Evolutionary conservation across 768 basidiomycete genomes (phyloP).

Genomic region (Boletus sp.): DNA sequence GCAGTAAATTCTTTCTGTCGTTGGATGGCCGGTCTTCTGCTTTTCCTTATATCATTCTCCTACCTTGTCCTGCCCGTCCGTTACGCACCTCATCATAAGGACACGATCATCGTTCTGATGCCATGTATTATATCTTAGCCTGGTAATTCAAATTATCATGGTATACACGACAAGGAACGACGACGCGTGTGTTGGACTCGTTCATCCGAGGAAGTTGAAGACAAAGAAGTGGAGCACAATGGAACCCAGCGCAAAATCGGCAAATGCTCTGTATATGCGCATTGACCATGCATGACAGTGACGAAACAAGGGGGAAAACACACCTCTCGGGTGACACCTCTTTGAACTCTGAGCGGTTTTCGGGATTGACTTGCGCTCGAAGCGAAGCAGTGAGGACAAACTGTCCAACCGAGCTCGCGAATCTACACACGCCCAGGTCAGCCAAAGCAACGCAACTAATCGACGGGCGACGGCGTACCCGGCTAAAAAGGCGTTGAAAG

Average conservation of each 20-base stretch:
- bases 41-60: background rate
- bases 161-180: background rate
- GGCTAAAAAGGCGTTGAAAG: constrained; percentile 95
- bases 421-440: constrained; percentile 48
- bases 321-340: constrained; percentile 92
- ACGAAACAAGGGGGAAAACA: constrained; percentile 21
- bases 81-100: background rate
- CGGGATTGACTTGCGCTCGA: constrained; percentile 87
- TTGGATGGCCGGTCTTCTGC: background rate
- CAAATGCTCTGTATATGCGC: constrained; percentile 72
- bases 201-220: constrained; percentile 93
- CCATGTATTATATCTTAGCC: constrained; percentile 14
- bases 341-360: constrained; percentile 79
- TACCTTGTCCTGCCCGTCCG: background rate
- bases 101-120: background rate
- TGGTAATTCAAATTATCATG: background rate
- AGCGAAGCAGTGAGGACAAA: constrained; percentile 93
- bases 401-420: constrained; percentile 91
- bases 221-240: constrained; percentile 98
- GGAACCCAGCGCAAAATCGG: constrained; percentile 93
- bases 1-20: background rate
- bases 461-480: constrained; percentile 56
- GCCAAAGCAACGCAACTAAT: background rate
- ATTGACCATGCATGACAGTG: background rate
- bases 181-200: background rate